These are phyloP conservation scores for Cladophialophora psammophila DNA, from an alignment of 2,329 filamentous ascomycete genomes.

Conservation along the genomic window DNA sequence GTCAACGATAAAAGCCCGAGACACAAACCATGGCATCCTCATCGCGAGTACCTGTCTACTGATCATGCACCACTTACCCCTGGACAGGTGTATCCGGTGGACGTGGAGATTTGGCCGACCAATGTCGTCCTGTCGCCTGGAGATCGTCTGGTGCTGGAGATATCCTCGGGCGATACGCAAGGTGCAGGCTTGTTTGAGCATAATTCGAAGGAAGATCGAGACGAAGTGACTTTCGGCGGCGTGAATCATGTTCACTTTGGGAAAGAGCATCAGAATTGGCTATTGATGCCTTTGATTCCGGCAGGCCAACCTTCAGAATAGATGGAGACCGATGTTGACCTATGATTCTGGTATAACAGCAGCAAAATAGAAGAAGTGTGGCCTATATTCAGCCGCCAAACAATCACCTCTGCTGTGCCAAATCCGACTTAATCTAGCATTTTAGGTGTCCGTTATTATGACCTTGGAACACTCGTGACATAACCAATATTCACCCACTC, in stretches of 20 bases:
- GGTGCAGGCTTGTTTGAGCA: conserved; percentile 44
- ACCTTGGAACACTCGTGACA: neutral
- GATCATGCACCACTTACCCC: conserved; percentile 57
- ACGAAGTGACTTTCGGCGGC: conserved; percentile 53
- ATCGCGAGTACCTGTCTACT: conserved; percentile 59
- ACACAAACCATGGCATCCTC: conserved; percentile 56
- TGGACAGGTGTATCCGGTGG: conserved; percentile 59
- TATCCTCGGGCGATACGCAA: conserved; percentile 58
- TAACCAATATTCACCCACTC: neutral
- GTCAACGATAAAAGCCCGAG: conserved; percentile 53
- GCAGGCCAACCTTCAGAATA: conserved; percentile 23
- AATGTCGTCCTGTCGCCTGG: conserved; percentile 49
- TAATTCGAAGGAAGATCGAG: conserved; percentile 28
- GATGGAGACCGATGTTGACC: neutral
- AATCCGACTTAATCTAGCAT: no score
- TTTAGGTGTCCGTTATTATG: no score
- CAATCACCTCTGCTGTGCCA: no score
- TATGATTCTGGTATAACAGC: neutral
- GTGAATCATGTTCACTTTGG: conserved; percentile 60
- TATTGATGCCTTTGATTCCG: conserved; percentile 59
- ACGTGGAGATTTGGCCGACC: conserved; percentile 54
- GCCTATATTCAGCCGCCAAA: no score
- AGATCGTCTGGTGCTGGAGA: conserved; percentile 43
- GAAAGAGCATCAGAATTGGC: conserved; percentile 54
- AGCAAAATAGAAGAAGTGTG: no score